Percentiles rank a stretch among this genome's conserved stretches.
phyloP scores from a whole-genome alignment of 352 stramenopile genomes.

The Globisporangium yorkense region DNA sequence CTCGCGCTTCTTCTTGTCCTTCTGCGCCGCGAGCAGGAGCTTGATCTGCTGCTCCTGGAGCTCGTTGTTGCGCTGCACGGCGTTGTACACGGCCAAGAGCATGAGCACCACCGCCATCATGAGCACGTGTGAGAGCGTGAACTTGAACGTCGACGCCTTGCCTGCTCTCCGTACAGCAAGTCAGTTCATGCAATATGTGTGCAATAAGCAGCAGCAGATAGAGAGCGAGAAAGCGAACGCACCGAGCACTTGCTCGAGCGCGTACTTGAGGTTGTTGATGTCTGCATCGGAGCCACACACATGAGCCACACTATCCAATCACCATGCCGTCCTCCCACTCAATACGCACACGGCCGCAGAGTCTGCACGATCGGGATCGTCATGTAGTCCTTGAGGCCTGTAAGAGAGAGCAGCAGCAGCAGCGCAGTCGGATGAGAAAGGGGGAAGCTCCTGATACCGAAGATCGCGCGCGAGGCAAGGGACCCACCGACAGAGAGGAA shows the following conservation, averaged over 20 bases:
- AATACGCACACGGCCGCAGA: slow-evolving; percentile 43
- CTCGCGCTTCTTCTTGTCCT: slow-evolving; percentile 49
- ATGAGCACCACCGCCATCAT: slow-evolving; percentile 76
- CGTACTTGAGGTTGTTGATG: slow-evolving; percentile 59
- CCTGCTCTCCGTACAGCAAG: slow-evolving; percentile 6
- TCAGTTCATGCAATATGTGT: too few species aligned
- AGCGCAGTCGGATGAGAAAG: too few species aligned
- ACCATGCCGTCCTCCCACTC: neutral
- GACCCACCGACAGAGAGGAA: slow-evolving; percentile 54
- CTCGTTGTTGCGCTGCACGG: slow-evolving; percentile 64
- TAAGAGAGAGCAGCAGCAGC: slow-evolving; percentile 1
- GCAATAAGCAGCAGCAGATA: neutral
- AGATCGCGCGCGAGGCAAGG: neutral
- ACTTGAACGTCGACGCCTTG: slow-evolving; percentile 76
- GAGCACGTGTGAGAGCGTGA: slow-evolving; percentile 75
- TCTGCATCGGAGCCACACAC: slow-evolving; percentile 24
- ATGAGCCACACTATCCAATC: too few species aligned
- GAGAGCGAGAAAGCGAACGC: slow-evolving; percentile 3
- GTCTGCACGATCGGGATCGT: slow-evolving; percentile 55
- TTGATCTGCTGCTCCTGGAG: slow-evolving; percentile 67
- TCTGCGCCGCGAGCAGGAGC: slow-evolving; percentile 32
- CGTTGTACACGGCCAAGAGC: slow-evolving; percentile 71
- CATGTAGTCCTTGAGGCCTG: slow-evolving; percentile 64
- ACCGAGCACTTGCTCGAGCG: slow-evolving; percentile 65
- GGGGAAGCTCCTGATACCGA: neutral